A percentile compares a stretch with the other conserved stretches of the same genome.
Evolutionary conservation across 345 rosid genomes (phyloP).

Genomic region (Ceriops tagal): DNA sequence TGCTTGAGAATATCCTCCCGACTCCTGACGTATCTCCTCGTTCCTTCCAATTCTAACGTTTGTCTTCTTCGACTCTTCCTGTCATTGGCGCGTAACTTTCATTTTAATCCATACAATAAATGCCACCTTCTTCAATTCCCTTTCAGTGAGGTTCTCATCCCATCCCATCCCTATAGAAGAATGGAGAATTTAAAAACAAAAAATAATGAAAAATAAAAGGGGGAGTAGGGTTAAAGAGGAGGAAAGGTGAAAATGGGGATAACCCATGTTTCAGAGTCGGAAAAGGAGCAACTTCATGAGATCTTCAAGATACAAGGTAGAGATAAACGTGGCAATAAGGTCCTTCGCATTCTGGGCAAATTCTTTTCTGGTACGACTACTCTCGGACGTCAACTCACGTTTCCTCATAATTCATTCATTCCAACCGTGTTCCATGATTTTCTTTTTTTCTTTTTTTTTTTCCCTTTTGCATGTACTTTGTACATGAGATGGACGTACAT

Average conservation of each 20-base stretch:
- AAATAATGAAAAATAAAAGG: too few species aligned
- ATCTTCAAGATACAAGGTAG: slow-evolving; percentile 70
- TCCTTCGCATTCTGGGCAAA: slow-evolving; percentile 57
- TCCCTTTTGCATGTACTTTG: neutral
- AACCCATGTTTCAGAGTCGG: slow-evolving; percentile 7
- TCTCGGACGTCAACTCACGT: too few species aligned
- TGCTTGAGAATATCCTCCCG: slow-evolving; percentile 35
- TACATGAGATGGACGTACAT: too few species aligned
- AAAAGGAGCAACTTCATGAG: slow-evolving; percentile 41
- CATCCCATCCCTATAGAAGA: too few species aligned
- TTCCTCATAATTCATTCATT: too few species aligned
- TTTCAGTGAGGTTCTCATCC: too few species aligned
- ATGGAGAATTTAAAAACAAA: too few species aligned
- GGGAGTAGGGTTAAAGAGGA: too few species aligned
- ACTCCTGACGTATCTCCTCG: neutral
- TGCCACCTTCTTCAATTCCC: too few species aligned
- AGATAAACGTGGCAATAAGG: slow-evolving; percentile 64
- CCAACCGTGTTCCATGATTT: neutral
- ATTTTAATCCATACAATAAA: too few species aligned
- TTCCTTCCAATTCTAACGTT: neutral
- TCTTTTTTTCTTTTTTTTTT: neutral
- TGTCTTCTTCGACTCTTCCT: neutral
- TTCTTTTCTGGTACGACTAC: slow-evolving; percentile 49
- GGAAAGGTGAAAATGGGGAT: too few species aligned
- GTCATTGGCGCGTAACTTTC: too few species aligned